Evolutionary conservation across 148 eudicot species (phyloP).

Genomic region (Heliamphora exappendiculata): DNA sequence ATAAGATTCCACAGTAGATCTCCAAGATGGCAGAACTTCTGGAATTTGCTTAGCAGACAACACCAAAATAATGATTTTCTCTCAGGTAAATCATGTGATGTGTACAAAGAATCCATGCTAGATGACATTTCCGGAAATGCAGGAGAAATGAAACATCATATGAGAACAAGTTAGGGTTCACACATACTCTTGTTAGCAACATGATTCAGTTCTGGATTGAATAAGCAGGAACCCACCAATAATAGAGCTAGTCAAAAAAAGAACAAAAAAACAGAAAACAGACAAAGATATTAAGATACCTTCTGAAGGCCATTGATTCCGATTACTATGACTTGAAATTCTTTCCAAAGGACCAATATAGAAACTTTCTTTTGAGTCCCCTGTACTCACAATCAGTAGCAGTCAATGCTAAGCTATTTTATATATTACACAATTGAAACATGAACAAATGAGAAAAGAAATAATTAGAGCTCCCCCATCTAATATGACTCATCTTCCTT

Average conservation of each 20-base stretch:
- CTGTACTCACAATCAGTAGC: conserved; percentile 19
- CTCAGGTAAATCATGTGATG: not conserved
- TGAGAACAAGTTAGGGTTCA: not conserved
- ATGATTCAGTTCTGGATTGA: not conserved
- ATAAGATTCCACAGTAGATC: conserved; percentile 34
- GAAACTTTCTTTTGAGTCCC: conserved; percentile 74
- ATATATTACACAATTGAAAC: not conserved
- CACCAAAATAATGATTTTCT: not conserved
- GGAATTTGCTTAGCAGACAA: conserved; percentile 13
- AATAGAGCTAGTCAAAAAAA: not conserved
- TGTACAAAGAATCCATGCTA: not conserved
- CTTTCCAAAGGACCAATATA: conserved; percentile 55
- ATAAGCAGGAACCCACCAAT: not conserved
- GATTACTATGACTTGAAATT: conserved; percentile 10
- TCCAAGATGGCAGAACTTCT: conserved; percentile 46
- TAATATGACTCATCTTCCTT: not conserved
- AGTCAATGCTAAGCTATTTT: not conserved
- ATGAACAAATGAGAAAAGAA: not conserved
- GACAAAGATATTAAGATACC: conserved; percentile 28
- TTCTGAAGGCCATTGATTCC: conserved; percentile 76
- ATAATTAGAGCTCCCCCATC: not conserved
- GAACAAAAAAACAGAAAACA: conserved; percentile 5
- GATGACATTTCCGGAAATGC: conserved; percentile 5
- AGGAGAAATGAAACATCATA: not conserved
- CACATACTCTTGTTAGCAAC: not conserved